phyloP scores from a whole-genome alignment of 306 rosid genomes.

The Dryas octopetala region DNA sequence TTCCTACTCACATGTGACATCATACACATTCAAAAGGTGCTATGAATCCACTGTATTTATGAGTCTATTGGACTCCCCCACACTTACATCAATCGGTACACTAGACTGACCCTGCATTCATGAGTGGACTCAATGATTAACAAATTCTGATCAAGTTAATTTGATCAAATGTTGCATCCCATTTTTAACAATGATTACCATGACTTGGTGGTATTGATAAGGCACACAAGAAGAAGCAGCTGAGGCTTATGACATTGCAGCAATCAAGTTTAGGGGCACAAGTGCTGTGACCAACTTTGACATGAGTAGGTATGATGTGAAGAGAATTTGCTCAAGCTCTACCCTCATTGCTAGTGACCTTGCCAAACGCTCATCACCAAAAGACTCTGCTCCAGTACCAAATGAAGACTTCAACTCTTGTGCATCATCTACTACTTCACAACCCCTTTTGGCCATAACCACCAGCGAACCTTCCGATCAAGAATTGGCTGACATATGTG shows the following conservation, averaged over 20 bases:
- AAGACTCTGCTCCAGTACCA: conserved; percentile 20
- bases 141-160: background rate
- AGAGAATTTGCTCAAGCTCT: conserved; percentile 97
- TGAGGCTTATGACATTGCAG: conserved; percentile 99
- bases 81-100: too few relatives aligned
- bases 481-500: conserved; percentile 46
- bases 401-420: conserved; percentile 44
- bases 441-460: conserved; percentile 50
- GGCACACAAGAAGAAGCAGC: conserved; percentile 99
- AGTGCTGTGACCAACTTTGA: conserved; percentile 97
- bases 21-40: too few relatives aligned
- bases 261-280: conserved; percentile 93
- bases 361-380: conserved; percentile 73
- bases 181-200: background rate
- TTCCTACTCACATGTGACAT: too few relatives aligned
- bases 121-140: background rate
- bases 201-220: conserved; percentile 5
- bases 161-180: background rate
- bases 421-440: conserved; percentile 42
- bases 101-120: too few relatives aligned
- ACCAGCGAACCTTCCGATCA: conserved; percentile 52
- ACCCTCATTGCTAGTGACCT: conserved; percentile 83
- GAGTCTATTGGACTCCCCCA: too few relatives aligned
- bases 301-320: conserved; percentile 89
- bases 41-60: too few relatives aligned